phyloP scores from a whole-genome alignment of 192 early-diverging fungal genomes.

The Mortierella alpina region DNA sequence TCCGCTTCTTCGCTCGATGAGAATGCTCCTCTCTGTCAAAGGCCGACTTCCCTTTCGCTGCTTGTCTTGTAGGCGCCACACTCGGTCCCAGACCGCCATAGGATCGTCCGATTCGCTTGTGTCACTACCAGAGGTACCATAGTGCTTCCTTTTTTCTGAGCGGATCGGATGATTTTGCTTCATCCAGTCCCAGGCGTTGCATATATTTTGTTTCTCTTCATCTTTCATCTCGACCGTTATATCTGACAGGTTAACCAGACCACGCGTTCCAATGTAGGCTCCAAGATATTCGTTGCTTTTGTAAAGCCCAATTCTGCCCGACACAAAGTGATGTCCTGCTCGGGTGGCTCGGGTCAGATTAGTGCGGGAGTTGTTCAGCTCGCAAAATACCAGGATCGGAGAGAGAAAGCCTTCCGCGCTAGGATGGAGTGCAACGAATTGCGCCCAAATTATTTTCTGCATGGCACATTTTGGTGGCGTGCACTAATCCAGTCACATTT shows the following conservation, averaged over 20 bases:
- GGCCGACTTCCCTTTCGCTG: neutral
- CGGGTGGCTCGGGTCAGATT: constrained; percentile 13
- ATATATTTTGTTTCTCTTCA: neutral
- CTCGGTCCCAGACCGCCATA: neutral
- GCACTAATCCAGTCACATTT: too few species aligned
- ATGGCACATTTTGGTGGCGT: too few species aligned
- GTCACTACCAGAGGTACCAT: neutral
- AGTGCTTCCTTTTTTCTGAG: constrained; percentile 15
- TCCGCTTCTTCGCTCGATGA: constrained; percentile 1
- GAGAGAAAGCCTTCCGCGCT: constrained; percentile 1
- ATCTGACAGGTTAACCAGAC: constrained; percentile 13
- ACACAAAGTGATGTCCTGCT: constrained; percentile 27
- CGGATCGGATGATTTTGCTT: constrained; percentile 4
- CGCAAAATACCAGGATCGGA: constrained; percentile 20
- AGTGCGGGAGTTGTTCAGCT: constrained; percentile 21
- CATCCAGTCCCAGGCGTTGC: neutral
- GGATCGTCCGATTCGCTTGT: neutral
- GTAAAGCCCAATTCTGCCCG: constrained; percentile 17
- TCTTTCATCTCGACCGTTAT: neutral
- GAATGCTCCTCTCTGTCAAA: too few species aligned
- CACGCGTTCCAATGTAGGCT: constrained; percentile 18
- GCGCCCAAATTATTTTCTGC: too few species aligned
- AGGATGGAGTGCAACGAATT: too few species aligned
- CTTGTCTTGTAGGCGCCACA: constrained; percentile 1
- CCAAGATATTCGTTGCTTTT: constrained; percentile 5